These are phyloP conservation scores for Trichophyton benhamiae DNA, from an alignment of 2,329 filamentous ascomycete species.

Conservation along the genomic window DNA sequence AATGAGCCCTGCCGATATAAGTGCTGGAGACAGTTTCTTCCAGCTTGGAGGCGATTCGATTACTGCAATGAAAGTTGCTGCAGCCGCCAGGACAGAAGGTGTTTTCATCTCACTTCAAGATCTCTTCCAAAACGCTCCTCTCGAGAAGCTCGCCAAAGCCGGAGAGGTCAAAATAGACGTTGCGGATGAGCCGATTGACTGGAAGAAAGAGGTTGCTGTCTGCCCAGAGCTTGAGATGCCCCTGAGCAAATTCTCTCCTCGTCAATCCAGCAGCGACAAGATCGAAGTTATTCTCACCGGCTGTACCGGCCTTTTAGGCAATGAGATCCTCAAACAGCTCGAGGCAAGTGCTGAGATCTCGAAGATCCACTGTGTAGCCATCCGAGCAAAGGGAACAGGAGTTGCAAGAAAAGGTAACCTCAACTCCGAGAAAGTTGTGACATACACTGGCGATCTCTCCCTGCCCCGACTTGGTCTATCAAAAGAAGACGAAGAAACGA, in stretches of 20 bases:
- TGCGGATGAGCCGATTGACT: slow-evolving; percentile 1
- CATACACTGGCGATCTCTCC: slow-evolving; percentile 29
- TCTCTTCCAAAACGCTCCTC: slow-evolving; percentile 8
- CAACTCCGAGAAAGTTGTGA: slow-evolving; percentile 20
- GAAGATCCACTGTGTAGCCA: slow-evolving; percentile 36
- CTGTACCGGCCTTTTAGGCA: slow-evolving; percentile 29
- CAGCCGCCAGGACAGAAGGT: not conserved
- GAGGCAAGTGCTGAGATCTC: slow-evolving; percentile 20
- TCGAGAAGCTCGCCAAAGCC: slow-evolving; percentile 5
- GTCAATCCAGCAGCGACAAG: not conserved
- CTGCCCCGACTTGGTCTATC: slow-evolving; percentile 29
- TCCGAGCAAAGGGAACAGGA: slow-evolving; percentile 9
- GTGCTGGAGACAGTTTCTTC: slow-evolving; percentile 6
- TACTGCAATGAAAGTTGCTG: slow-evolving; percentile 4
- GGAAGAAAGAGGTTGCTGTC: slow-evolving; percentile 6
- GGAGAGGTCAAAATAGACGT: not conserved
- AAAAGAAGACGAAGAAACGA: slow-evolving; percentile 16
- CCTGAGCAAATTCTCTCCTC: not conserved
- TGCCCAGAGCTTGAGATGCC: not conserved
- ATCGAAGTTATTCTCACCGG: slow-evolving; percentile 18
- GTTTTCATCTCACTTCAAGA: slow-evolving; percentile 2
- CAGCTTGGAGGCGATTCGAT: slow-evolving; percentile 7
- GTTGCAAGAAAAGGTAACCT: not conserved
- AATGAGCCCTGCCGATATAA: slow-evolving; percentile 5
- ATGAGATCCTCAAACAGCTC: slow-evolving; percentile 29